These are phyloP conservation scores for Olyra latifolia DNA, from an alignment of 176 grass and related monocot species.

Conservation along the genomic window DNA sequence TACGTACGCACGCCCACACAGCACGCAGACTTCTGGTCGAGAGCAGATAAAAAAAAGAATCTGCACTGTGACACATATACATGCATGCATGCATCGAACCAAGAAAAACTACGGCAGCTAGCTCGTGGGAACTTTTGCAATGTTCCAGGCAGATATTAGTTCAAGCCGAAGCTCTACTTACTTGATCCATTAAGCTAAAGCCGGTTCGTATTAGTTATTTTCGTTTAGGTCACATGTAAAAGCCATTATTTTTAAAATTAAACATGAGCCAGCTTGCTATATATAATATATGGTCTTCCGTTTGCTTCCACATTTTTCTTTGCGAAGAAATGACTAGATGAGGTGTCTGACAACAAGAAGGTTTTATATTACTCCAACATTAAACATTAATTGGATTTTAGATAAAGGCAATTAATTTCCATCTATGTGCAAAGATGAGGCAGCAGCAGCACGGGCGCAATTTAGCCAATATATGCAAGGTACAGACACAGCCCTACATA, in stretches of 20 bases:
- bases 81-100: neutral
- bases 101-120: neutral
- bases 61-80: neutral
- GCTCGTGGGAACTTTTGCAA: neutral
- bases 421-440: neutral
- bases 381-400: neutral
- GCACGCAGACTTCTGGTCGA: neutral
- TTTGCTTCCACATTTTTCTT: neutral
- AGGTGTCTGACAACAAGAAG: neutral
- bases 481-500: too few relatives aligned
- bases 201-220: too few relatives aligned
- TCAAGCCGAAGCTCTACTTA: neutral
- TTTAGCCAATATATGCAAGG: neutral
- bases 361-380: neutral
- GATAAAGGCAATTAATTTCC: neutral
- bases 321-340: neutral
- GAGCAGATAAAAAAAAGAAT: constrained; percentile 14
- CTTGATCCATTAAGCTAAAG: neutral
- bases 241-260: too few relatives aligned
- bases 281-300: too few relatives aligned
- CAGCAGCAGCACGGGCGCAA: neutral
- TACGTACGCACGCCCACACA: neutral
- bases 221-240: neutral
- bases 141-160: too few relatives aligned
- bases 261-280: too few relatives aligned